phyloP scores from a whole-genome alignment of 192 early-diverging fungal species.

The Gamsiella multidivaricata region DNA sequence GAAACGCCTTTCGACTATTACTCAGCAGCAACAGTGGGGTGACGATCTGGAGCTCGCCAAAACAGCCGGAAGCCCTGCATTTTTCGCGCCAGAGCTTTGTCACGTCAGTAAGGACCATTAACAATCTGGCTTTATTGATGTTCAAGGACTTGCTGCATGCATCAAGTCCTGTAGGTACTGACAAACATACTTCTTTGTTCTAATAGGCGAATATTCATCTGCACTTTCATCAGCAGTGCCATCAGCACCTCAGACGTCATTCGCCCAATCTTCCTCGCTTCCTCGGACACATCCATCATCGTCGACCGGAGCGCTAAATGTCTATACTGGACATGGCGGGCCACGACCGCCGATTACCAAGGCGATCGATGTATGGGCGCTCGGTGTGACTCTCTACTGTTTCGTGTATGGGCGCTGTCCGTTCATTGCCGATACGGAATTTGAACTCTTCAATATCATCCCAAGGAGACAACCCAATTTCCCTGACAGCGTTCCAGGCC shows the following conservation, averaged over 20 bases:
- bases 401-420: constrained; percentile 92
- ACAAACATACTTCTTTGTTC: not conserved
- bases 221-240: constrained; percentile 22
- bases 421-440: constrained; percentile 95
- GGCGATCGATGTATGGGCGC: constrained; percentile 97
- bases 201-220: constrained; percentile 37
- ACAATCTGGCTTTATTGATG: not conserved
- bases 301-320: constrained; percentile 2
- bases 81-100: constrained; percentile 98
- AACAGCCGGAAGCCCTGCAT: constrained; percentile 97
- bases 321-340: not conserved
- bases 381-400: constrained; percentile 98
- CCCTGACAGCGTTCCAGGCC: constrained; percentile 60
- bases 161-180: not conserved
- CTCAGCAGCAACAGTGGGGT: constrained; percentile 57
- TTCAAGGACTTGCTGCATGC: no score
- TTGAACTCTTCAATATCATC: constrained; percentile 95
- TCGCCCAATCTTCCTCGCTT: constrained; percentile 13
- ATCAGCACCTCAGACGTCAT: constrained; percentile 36
- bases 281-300: constrained; percentile 16
- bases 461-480: constrained; percentile 73
- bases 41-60: constrained; percentile 90
- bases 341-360: constrained; percentile 71
- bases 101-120: constrained; percentile 61
- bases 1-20: constrained; percentile 50